Conservation (phyloP, 768 basidiomycete species). For the Butyriboletus loyo region DNA sequence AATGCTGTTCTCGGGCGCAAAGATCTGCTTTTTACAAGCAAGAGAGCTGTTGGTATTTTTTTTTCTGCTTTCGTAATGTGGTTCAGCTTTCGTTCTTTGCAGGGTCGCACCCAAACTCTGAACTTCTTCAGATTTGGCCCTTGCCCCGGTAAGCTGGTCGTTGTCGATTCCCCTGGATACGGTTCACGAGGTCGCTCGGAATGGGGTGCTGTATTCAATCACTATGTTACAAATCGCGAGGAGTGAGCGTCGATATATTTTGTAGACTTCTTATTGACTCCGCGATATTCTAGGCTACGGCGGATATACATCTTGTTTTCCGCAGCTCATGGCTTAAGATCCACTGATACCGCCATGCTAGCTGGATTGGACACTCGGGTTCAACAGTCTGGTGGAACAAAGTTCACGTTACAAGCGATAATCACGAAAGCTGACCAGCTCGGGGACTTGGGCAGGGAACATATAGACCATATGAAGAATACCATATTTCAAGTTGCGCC, state of each 20-base stretch:
- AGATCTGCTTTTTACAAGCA: constrained; percentile 59
- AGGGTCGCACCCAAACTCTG: constrained; percentile 72
- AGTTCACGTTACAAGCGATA: constrained; percentile 67
- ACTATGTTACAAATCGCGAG: constrained; percentile 57
- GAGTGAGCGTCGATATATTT: constrained; percentile 44
- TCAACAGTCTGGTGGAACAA: constrained; percentile 33
- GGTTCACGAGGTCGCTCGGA: constrained; percentile 69
- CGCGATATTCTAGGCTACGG: constrained; percentile 45
- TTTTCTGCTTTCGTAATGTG: background rate
- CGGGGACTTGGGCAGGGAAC: constrained; percentile 29
- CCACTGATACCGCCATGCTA: constrained; percentile 62
- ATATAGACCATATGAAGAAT: constrained; percentile 42
- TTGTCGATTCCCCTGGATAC: constrained; percentile 84
- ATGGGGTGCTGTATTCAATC: constrained; percentile 70
- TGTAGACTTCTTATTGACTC: background rate
- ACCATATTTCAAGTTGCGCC: constrained; percentile 54
- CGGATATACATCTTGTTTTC: constrained; percentile 72
- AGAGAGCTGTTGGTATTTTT: constrained; percentile 55
- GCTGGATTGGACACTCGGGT: constrained; percentile 37
- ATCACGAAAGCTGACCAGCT: constrained; percentile 70
- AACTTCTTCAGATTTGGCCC: constrained; percentile 74
- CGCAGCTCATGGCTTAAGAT: constrained; percentile 58
- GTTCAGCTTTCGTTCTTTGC: background rate
- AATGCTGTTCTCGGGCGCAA: constrained; percentile 64
- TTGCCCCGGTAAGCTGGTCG: constrained; percentile 48